Evolutionary conservation across 495 filamentous ascomycete species (phyloP).

Genomic region (Xylona heveae): DNA sequence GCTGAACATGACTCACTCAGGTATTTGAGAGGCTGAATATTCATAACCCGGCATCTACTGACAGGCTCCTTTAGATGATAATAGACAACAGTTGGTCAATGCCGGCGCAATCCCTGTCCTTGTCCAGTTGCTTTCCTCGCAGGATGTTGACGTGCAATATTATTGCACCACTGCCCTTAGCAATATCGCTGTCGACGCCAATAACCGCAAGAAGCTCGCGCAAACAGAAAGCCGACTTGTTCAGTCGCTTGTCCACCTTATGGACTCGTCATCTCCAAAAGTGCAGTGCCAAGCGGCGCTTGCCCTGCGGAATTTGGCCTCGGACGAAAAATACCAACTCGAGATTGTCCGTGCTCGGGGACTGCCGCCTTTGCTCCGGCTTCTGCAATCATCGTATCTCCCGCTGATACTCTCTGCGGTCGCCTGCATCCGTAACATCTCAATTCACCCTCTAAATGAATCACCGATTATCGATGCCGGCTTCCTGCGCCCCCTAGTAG

Average conservation of each 20-base stretch:
- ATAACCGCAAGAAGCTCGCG: conserved; percentile 75
- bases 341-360: conserved; percentile 86
- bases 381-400: conserved; percentile 85
- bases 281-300: conserved; percentile 95
- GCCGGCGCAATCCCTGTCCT: conserved; percentile 92
- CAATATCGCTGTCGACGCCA: conserved; percentile 90
- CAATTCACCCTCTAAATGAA: conserved; percentile 95
- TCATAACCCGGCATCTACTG: conserved; percentile 8
- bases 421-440: conserved; percentile 96
- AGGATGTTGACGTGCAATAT: conserved; percentile 94
- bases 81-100: conserved; percentile 88
- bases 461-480: conserved; percentile 95
- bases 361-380: conserved; percentile 59
- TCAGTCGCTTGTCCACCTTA: conserved; percentile 80
- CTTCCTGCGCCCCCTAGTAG: conserved; percentile 81
- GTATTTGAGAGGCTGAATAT: conserved; percentile 25
- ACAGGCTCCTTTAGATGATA: conserved; percentile 47
- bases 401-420: conserved; percentile 93
- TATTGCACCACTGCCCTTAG: conserved; percentile 97
- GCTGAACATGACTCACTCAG: conserved; percentile 98
- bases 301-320: conserved; percentile 84
- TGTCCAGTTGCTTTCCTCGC: conserved; percentile 75
- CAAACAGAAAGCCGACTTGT: conserved; percentile 76
- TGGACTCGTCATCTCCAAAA: conserved; percentile 93
- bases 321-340: conserved; percentile 95